Percentiles rank a stretch among this genome's conserved stretches.
These are phyloP conservation scores for Acer negundo DNA, from an alignment of 345 rosid genomes.

Conservation along the genomic window DNA sequence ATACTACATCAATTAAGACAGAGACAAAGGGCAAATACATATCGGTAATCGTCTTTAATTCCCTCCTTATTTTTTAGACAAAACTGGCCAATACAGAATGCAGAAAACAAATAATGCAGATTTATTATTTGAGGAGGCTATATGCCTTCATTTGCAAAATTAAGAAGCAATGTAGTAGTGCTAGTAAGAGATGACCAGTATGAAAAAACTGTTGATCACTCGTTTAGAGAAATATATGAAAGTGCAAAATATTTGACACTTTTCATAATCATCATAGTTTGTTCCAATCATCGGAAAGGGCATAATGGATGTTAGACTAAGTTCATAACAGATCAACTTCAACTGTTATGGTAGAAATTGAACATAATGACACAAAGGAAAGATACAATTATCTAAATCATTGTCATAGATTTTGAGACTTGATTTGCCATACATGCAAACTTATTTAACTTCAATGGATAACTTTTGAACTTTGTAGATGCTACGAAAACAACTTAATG, in stretches of 20 bases:
- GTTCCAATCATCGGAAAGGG: neutral
- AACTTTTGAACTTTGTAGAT: neutral
- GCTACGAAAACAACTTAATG: slow-evolving; percentile 1
- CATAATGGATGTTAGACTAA: neutral
- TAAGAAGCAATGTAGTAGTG: neutral
- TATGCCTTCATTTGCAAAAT: neutral
- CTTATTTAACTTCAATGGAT: neutral
- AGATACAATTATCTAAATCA: neutral
- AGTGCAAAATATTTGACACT: neutral
- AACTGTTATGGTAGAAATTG: neutral
- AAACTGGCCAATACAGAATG: slow-evolving; percentile 1
- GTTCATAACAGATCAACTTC: neutral
- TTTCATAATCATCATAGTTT: neutral
- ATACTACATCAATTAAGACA: slow-evolving; percentile 35
- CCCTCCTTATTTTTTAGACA: neutral
- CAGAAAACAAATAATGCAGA: neutral
- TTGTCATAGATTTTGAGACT: neutral
- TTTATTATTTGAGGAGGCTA: neutral
- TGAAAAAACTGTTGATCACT: neutral
- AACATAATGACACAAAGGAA: neutral
- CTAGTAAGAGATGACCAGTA: neutral
- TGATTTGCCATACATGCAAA: neutral
- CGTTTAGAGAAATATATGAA: neutral
- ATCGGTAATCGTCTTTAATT: slow-evolving; percentile 8
- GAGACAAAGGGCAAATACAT: slow-evolving; percentile 15